These are phyloP conservation scores for Talaromyces funiculosus DNA, from an alignment of 2,329 filamentous ascomycete species.

Conservation along the genomic window DNA sequence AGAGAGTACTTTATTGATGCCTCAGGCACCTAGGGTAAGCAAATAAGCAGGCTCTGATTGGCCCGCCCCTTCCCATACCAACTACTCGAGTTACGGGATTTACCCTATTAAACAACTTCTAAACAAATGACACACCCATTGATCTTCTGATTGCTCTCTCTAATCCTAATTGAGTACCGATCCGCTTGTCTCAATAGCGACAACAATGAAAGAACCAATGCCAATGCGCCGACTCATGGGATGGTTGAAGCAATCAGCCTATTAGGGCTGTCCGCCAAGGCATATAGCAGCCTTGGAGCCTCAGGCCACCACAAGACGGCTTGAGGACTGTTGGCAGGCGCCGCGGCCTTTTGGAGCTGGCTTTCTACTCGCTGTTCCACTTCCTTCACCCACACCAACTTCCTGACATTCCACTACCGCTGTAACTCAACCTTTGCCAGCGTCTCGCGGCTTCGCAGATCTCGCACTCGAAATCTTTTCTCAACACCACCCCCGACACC, in stretches of 20 bases:
- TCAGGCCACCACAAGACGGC: constrained; percentile 20
- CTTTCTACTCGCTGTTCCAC: constrained; percentile 20
- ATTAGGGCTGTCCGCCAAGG: not conserved
- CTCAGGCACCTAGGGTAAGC: constrained; percentile 7
- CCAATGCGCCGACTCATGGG: too few relatives aligned
- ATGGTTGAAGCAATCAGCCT: not conserved
- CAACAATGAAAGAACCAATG: too few relatives aligned
- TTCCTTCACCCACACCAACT: constrained; percentile 22
- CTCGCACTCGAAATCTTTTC: constrained; percentile 22
- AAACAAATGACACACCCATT: too few relatives aligned
- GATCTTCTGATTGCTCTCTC: not conserved
- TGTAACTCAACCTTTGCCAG: constrained; percentile 8
- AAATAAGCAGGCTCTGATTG: constrained; percentile 8
- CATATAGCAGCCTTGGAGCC: constrained; percentile 20
- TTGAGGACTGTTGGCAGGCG: not conserved
- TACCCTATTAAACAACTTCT: too few relatives aligned
- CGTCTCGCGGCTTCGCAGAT: constrained; percentile 26
- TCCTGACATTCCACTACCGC: constrained; percentile 25
- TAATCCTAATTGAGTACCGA: not conserved
- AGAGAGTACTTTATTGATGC: not conserved
- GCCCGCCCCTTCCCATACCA: not conserved
- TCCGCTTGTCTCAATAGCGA: too few relatives aligned
- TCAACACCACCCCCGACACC: constrained; percentile 25
- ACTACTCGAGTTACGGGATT: not conserved
- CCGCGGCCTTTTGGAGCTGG: constrained; percentile 16